A percentile compares a stretch with the other conserved stretches of the same genome.
These are phyloP conservation scores for Xylaria telfairii DNA, from an alignment of 495 filamentous ascomycete species.

Conservation along the genomic window DNA sequence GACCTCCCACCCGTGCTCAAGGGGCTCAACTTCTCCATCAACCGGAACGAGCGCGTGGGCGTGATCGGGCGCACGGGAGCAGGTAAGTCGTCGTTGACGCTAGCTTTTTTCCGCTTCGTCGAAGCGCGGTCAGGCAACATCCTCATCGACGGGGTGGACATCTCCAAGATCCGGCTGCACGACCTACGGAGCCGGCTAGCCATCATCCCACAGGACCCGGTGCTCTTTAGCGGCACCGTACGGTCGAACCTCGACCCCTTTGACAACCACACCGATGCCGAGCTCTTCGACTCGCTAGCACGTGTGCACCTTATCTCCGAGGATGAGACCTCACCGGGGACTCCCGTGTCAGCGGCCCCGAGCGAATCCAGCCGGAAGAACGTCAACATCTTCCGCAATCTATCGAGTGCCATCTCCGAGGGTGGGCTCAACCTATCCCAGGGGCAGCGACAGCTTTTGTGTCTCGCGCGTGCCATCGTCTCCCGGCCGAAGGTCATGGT, in stretches of 20 bases:
- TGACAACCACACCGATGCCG: conserved; percentile 70
- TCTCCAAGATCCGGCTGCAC: conserved; percentile 75
- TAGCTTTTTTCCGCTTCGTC: conserved; percentile 84
- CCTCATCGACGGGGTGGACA: conserved; percentile 76
- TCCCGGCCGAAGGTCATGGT: conserved; percentile 82
- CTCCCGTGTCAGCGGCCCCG: conserved; percentile 31
- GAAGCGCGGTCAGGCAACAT: conserved; percentile 75
- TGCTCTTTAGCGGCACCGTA: conserved; percentile 86
- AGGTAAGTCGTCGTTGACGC: conserved; percentile 83
- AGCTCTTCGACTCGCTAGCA: conserved; percentile 75
- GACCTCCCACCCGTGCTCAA: conserved; percentile 80
- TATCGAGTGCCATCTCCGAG: conserved; percentile 70
- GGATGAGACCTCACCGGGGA: conserved; percentile 32
- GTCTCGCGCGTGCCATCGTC: conserved; percentile 86
- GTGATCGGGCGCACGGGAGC: conserved; percentile 88
- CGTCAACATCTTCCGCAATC: conserved; percentile 66
- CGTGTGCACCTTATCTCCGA: conserved; percentile 74
- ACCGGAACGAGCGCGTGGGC: conserved; percentile 77
- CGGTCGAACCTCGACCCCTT: conserved; percentile 85
- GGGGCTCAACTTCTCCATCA: conserved; percentile 71
- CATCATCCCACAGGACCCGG: conserved; percentile 87
- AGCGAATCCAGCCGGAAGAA: conserved; percentile 50
- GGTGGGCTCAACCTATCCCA: conserved; percentile 84
- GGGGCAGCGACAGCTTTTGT: conserved; percentile 87
- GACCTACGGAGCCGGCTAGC: conserved; percentile 75